Evolutionary conservation across 768 basidiomycete species (phyloP), one percentile per base, ranked within the genome.

Genomic region (Phaeolepiota aurea): DNA sequence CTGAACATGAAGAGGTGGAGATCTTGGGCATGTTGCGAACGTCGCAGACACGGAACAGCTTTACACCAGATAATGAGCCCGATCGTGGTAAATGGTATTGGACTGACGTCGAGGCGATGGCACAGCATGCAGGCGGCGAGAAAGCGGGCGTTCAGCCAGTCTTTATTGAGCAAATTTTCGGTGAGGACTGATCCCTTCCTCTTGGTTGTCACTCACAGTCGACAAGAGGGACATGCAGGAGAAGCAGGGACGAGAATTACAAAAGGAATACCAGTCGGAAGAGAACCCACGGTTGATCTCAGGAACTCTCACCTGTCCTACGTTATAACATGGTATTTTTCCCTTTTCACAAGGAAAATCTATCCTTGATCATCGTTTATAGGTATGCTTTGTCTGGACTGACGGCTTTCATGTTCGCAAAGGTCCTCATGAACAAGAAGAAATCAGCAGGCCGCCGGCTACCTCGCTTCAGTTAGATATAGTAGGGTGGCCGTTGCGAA

Each of bases 281-380:
- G 90, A 37, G 60, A 82, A 16, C 76, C 90, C 3, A 76, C 77
- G 2, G 79, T 97, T 18, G 90, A 97, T 52, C 64, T 99, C 33
- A 74, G 96, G 36, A 99, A 99, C 59, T 78, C 89, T 25, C 96
- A 99, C 64, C 71, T 88, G 4, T 92, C 90, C 9, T 99, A 99
- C 62, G 89, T 96, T 3, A 75, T 86, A 11, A 99, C 93, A 9
- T 99, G 96, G 96, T 92, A 55, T 23, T 37, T 30, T 22, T 37
- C 16, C 20, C 38, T 15, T 42, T 23, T 42, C 34, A 40, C 21
- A 39, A 19, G 1, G 11, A 16, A 30, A 11, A 33, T 45, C 16
- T 41, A 14, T 43, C 11, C 20, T n/a, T 10, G 31, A 34, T 25
- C 41, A 12, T 11, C 12, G 32, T 14, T 14, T 13, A 31, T 51